Percentiles rank a stretch among this genome's conserved stretches.
Conservation (phyloP, 164 flowering plant species). For the Magnolia kwangsiensis region DNA sequence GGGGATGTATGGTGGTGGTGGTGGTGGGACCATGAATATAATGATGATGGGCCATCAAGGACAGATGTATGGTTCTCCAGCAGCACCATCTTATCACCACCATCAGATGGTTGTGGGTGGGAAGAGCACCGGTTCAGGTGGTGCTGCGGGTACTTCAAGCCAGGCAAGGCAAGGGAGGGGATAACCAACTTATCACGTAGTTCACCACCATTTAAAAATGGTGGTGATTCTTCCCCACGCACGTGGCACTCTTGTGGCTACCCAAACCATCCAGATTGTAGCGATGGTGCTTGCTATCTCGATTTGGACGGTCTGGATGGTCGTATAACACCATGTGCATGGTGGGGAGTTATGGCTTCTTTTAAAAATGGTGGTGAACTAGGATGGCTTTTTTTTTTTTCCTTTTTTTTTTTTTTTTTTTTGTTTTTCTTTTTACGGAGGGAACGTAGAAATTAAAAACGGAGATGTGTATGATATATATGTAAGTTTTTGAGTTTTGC, state of each 20-base stretch:
- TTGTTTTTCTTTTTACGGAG: not conserved
- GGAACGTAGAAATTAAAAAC: not conserved
- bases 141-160: constrained; percentile 7
- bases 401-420: not conserved
- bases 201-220: not conserved
- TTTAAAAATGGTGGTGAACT: not conserved
- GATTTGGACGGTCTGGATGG: not conserved
- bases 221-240: not conserved
- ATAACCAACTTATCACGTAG: not conserved
- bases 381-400: not conserved
- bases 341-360: not conserved
- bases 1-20: constrained; percentile 6
- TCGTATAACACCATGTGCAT: not conserved
- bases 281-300: not conserved
- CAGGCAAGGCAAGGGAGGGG: constrained; percentile 26
- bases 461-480: constrained; percentile 8
- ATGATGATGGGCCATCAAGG: constrained; percentile 38
- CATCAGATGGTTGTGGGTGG: constrained; percentile 25
- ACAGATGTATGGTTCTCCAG: constrained; percentile 29
- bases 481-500: constrained; percentile 6
- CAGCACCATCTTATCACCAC: constrained; percentile 13
- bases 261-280: not conserved
- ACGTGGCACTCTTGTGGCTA: not conserved
- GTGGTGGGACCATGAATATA: constrained; percentile 15
- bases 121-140: constrained; percentile 1